phyloP scores from a whole-genome alignment of 192 early-diverging fungal species.

The Gonapodya prolifera region DNA sequence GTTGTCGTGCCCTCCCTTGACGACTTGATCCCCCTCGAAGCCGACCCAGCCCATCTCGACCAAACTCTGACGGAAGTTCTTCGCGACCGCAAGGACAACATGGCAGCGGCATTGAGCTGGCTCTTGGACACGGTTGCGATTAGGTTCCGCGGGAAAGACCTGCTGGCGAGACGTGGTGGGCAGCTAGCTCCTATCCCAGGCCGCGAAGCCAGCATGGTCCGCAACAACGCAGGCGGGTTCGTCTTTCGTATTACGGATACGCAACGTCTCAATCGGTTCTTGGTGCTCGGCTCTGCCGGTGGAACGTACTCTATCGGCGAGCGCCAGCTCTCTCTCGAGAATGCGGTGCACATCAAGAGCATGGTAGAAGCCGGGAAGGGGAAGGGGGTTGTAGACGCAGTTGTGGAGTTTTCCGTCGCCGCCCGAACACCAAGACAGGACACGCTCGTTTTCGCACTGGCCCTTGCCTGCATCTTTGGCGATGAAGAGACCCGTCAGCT shows the following conservation, averaged over 20 bases:
- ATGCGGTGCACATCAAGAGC: not conserved
- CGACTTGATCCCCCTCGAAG: not conserved
- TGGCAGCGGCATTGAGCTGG: constrained; percentile 6
- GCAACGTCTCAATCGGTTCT: not conserved
- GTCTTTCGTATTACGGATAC: not conserved
- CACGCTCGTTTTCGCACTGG: constrained; percentile 2
- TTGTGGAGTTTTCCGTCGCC: not conserved
- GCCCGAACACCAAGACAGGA: constrained; percentile 2
- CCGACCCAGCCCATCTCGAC: not conserved
- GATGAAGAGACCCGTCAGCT: not conserved
- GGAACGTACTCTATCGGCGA: not conserved
- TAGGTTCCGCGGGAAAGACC: constrained; percentile 14
- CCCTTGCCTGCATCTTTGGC: not conserved
- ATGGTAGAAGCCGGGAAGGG: not conserved
- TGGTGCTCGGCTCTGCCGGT: not conserved
- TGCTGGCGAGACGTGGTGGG: too few relatives aligned
- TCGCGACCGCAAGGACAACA: not conserved
- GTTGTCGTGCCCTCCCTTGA: not conserved
- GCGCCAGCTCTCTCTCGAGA: not conserved
- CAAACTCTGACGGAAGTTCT: not conserved
- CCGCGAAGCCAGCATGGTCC: not conserved
- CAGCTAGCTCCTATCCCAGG: not conserved
- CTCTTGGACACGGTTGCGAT: constrained; percentile 13
- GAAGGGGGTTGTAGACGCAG: not conserved
- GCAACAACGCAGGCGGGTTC: not conserved